Evolutionary conservation across 768 basidiomycete genomes (phyloP), one percentile per base, ranked within the genome.

Genomic region (Termitomyces heimii): DNA sequence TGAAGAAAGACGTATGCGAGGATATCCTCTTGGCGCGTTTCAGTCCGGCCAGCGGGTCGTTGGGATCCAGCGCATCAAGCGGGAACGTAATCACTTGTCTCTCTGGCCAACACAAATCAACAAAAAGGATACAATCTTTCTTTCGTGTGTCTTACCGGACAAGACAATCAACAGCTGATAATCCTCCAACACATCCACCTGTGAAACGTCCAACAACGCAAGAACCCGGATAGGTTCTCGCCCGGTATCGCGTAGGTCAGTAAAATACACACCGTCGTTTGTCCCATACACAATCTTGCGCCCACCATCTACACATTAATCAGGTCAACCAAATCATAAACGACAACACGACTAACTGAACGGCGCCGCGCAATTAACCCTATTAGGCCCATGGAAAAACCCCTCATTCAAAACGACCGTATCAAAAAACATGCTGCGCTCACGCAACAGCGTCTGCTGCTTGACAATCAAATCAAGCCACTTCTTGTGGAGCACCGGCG

Each of bases 1-100:
- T 98, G 83, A 99, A 98, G 75, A 98, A 98, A 2, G 93, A 89
- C 0, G 94, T 98, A 70, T 98, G 95, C 0, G 93, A 89, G 0
- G 96, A 92, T 66, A 98, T 94, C 56, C 93, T 84, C 72, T 97
- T 97, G 1, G 93, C 95, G 12, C 95, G 86, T 72, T 94, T 97
- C 58, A 97, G 73, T 1, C 94, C 94, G 2, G 91, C 87, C 71
- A 88, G 82, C 0, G 96, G 94, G 66, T 99, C 97, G 65, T 84
- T 82, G 2, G 88, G 86, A 64, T 97, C 92, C 42, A 99, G 77
- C 6, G 92, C 88, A 24, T 99, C 97, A 14, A 99, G 77, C 0
- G 94, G 94, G 76, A 97, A 98, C 1, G 96, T 97, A 49, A 96
- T 86, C 5, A 98, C 97, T 69, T 93, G 91, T 37, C 95, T 87